phyloP scores from a whole-genome alignment of 306 rosid genomes.

The Rosa rugosa region DNA sequence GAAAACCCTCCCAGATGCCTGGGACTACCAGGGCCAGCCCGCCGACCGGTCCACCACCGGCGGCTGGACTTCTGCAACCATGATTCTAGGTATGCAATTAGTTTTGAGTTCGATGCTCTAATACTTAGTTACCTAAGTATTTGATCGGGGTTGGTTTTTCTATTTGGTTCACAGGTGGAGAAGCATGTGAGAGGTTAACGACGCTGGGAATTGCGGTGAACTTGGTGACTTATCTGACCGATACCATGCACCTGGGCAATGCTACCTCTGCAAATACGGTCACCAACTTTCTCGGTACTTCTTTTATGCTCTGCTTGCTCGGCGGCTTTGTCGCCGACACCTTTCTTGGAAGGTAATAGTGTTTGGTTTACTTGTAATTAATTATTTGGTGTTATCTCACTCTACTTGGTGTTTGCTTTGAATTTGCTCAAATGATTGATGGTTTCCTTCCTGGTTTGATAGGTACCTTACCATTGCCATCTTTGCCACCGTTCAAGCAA shows the following conservation, averaged over 20 bases:
- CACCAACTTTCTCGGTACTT: conserved; percentile 87
- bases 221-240: conserved; percentile 78
- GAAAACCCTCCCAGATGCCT: conserved; percentile 65
- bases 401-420: not conserved
- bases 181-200: conserved; percentile 77
- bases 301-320: conserved; percentile 85
- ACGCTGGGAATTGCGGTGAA: conserved; percentile 90
- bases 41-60: conserved; percentile 68
- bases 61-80: conserved; percentile 77
- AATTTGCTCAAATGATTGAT: not conserved
- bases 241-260: conserved; percentile 87
- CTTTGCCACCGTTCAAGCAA: conserved; percentile 82
- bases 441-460: not conserved
- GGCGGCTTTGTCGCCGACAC: conserved; percentile 93
- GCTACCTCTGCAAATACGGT: conserved; percentile 81
- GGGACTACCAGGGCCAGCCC: conserved; percentile 69
- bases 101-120: not conserved
- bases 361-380: not conserved
- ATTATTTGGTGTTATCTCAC: not conserved
- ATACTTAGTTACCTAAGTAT: not conserved
- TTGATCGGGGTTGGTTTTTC: not conserved
- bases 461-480: conserved; percentile 87
- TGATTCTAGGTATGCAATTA: conserved; percentile 55
- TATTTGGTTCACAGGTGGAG: conserved; percentile 54
- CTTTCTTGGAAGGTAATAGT: conserved; percentile 75